Evolutionary conservation across 164 flowering plant species (phyloP), one percentile per base, ranked within the genome.

Genomic region (Umbilicus rupestris): DNA sequence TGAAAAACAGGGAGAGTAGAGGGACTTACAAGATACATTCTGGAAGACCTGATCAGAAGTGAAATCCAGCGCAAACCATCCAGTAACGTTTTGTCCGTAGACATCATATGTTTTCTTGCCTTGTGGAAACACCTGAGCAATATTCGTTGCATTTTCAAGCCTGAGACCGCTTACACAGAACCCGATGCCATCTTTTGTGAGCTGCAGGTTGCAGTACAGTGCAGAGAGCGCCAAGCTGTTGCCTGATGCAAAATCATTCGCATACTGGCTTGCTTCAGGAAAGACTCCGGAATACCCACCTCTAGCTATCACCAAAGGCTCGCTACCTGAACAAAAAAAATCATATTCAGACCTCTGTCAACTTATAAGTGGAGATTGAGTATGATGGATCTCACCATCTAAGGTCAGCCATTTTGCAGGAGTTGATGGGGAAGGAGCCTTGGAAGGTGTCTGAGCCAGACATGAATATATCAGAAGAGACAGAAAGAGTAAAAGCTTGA

Each of bases 201-300:
- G 74, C 70, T 90, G 97, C 16, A 94, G 66, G 71, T 87, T 86
- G 79, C 98, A 94, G 66, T 73, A 79, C 57, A 85, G 31, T 26
- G 73, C 72, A 33, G 73, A 50, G 33, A 72, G 73, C 0, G 69
- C 30, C 29, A 84, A 10, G 65, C 90, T 75, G 12, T 69, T 65
- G 7, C 72, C 17, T 7, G 42, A 0, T 1, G 88, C 83, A 42
- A 84, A 39, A 3, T 72, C 57, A 57, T 71, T 78, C 2, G 92
- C 96, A 41, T 33, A 66, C 2, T 33, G 10, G 70, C 85, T 82
- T 16, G 92, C 80, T 14, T 85, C 93, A 0, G 98, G 97, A 63
- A 85, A 86, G 10, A 88, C 65, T 20, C 98, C 98, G 0, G 96
- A 87, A 66, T 80, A 86, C 60, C 98, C 98, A 5, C 94, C 96